These are phyloP conservation scores for Nicotiana rustica DNA, from an alignment of 305 asterid species.

Conservation along the genomic window DNA sequence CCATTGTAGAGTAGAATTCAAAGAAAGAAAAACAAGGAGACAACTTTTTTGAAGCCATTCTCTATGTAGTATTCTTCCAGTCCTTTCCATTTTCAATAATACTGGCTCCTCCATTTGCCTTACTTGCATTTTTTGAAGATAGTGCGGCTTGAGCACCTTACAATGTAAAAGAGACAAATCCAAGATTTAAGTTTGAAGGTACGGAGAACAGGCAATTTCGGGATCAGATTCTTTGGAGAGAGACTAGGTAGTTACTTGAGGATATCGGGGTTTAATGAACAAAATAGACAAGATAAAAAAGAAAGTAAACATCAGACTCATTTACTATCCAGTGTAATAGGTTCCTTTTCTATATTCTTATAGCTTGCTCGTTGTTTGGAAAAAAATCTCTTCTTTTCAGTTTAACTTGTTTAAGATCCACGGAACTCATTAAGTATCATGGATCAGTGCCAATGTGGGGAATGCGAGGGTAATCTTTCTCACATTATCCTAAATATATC, in stretches of 20 bases:
- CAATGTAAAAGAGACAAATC: neutral
- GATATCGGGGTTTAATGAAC: neutral
- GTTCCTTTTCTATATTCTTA: neutral
- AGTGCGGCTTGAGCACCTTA: neutral
- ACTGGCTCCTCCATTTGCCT: neutral
- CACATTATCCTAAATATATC: neutral
- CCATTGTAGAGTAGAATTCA: neutral
- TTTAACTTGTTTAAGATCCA: neutral
- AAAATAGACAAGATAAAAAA: neutral
- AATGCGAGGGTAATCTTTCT: neutral
- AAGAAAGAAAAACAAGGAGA: neutral
- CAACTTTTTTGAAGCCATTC: neutral
- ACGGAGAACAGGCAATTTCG: neutral
- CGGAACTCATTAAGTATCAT: neutral
- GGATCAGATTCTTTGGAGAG: neutral
- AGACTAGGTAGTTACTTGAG: neutral
- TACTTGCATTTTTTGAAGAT: constrained; percentile 12
- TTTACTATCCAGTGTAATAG: neutral
- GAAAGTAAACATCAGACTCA: neutral
- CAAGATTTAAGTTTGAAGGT: neutral
- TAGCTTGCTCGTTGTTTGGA: constrained; percentile 8
- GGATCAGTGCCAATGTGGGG: neutral
- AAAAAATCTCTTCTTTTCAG: neutral
- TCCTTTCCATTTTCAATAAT: neutral
- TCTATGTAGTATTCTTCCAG: neutral